Evolutionary conservation across 306 rosid genomes (phyloP).

Genomic region (Clitoria ternatea): DNA sequence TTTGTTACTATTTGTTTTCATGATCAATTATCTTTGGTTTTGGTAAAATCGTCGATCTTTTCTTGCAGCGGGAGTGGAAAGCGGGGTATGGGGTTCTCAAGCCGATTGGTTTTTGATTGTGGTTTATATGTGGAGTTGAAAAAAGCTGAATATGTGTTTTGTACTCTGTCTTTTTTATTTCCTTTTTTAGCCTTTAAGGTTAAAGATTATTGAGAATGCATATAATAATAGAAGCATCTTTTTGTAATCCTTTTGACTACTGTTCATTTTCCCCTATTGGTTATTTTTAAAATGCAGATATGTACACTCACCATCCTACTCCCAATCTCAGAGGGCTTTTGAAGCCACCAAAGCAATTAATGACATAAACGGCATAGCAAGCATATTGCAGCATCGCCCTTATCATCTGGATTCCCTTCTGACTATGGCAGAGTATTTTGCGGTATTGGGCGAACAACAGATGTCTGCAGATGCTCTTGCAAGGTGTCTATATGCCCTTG

Average conservation of each 20-base stretch:
- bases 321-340: conserved; percentile 69
- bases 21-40: background rate
- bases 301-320: conserved; percentile 54
- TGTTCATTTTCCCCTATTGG: background rate
- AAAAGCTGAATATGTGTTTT: background rate
- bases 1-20: background rate
- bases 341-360: conserved; percentile 87
- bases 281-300: conserved; percentile 54
- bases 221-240: background rate
- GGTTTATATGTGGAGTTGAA: conserved; percentile 1
- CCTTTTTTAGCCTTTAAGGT: background rate
- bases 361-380: conserved; percentile 73
- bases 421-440: conserved; percentile 89
- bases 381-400: conserved; percentile 57
- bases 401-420: conserved; percentile 82
- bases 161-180: conserved; percentile 1
- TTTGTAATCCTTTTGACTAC: background rate
- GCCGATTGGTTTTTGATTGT: background rate
- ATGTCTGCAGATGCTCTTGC: conserved; percentile 82
- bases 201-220: background rate
- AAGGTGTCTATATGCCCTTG: conserved; percentile 81
- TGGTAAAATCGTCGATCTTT: background rate
- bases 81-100: background rate
- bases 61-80: background rate
- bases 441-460: conserved; percentile 86